Conservation (phyloP, 78 protist genomes). For the Tieghemostelium lacteum region DNA sequence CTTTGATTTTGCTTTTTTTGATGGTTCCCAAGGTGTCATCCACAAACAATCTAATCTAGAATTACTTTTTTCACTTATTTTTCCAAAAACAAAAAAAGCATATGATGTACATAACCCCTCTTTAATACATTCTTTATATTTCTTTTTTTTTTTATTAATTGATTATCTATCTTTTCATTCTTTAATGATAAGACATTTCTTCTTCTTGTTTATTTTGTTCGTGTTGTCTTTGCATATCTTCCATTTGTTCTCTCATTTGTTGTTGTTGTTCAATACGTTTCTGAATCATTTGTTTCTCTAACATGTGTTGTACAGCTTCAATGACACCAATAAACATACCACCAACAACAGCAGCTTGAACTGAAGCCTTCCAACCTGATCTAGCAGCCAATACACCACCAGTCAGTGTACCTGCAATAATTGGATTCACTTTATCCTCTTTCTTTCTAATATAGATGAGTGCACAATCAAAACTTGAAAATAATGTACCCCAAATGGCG, state of each 20-base stretch:
- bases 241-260: background rate
- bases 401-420: slow-evolving; percentile 63
- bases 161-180: background rate
- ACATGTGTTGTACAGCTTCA: slow-evolving; percentile 45
- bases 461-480: slow-evolving; percentile 32
- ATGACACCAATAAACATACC: slow-evolving; percentile 74
- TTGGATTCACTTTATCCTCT: slow-evolving; percentile 60
- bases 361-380: slow-evolving; percentile 34
- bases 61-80: no score
- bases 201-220: background rate
- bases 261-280: background rate
- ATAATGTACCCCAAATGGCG: background rate
- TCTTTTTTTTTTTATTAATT: background rate
- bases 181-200: background rate
- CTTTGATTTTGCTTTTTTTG: no score
- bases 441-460: slow-evolving; percentile 43
- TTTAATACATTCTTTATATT: background rate
- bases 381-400: slow-evolving; percentile 69
- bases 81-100: no score
- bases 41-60: no score
- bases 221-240: background rate
- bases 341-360: slow-evolving; percentile 38
- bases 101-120: no score
- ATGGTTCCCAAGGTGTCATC: no score
- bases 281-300: background rate